phyloP scores from a whole-genome alignment of 495 filamentous ascomycete genomes.

The Tuber microsphaerosporum region DNA sequence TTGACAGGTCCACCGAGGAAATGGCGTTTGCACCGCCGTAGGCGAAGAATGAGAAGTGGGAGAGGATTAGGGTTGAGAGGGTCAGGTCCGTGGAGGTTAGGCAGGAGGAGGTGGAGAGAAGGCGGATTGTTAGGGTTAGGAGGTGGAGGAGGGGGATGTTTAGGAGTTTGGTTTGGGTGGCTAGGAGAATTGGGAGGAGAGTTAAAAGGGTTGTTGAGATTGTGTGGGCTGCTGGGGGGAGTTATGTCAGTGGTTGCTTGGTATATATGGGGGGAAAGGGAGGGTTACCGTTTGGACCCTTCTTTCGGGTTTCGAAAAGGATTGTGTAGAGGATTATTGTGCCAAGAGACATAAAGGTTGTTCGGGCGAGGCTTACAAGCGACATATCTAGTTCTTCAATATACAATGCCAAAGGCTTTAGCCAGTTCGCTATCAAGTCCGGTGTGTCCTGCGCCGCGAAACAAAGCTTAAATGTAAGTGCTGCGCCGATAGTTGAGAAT shows the following conservation, averaged over 20 bases:
- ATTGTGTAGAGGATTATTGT: constrained; percentile 44
- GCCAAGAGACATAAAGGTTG: constrained; percentile 52
- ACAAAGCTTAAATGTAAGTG: constrained; percentile 42
- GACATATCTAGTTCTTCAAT: constrained; percentile 43
- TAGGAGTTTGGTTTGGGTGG: constrained; percentile 75
- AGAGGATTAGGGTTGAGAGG: constrained; percentile 59
- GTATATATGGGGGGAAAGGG: not conserved
- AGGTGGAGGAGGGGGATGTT: constrained; percentile 79
- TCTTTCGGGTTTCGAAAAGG: constrained; percentile 23
- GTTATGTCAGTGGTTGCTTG: constrained; percentile 11
- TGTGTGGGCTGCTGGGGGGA: constrained; percentile 7
- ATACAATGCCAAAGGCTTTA: constrained; percentile 43
- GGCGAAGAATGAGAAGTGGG: constrained; percentile 79
- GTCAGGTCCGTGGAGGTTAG: constrained; percentile 54
- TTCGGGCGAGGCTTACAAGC: constrained; percentile 50
- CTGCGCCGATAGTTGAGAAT: constrained; percentile 56
- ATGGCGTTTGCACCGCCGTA: constrained; percentile 87
- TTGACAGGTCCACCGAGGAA: constrained; percentile 75
- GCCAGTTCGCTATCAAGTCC: constrained; percentile 55
- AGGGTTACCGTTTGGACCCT: constrained; percentile 34
- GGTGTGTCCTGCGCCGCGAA: constrained; percentile 65
- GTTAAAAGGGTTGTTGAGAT: constrained; percentile 41
- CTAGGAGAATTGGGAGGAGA: constrained; percentile 65
- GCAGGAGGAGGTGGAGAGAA: constrained; percentile 47
- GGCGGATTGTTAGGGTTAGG: constrained; percentile 25